Base-by-base conservation (phyloP, 768 basidiomycete species). In the Auricularia sp. region DNA sequence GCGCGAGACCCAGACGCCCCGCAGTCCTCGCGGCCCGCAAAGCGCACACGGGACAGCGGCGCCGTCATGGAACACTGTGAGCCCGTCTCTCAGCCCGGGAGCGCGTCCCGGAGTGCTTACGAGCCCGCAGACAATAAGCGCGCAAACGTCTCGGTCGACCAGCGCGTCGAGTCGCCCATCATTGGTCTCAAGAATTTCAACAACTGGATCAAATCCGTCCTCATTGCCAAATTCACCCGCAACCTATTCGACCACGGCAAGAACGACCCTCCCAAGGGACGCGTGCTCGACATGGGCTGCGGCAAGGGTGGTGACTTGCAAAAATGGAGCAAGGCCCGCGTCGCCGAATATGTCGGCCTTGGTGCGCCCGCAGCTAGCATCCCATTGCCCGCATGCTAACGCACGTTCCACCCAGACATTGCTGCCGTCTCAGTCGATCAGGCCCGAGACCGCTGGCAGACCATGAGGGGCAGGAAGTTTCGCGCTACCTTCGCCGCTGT, bases 121-220 rank as follows among this genome's bases (percentile, higher is more conserved):
- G n/a, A 56, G 56, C 23, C 29, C 10, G 23, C 68, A 97, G 96
- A 99, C 76, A 98, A 99, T 74, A 82, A 85, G 14, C 85, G 97
- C 11, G 94, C 94, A 5, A 94, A 99, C 65, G 89, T 96, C 10
- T 93, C 93, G 64, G 84, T 92, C 36, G 80, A 85, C 10, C 86
- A 90, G 70, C 90, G 97, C 36, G 82, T 83, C 67, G 85, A 89
- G 18, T 98, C 95, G 5, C 93, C 94, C 53, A 99, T 98, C 70
- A 93, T 97, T 63, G 97, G 97, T 43, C 83, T 99, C 63, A 98
- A 97, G 75, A 89, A 83, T 72, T 99, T 98, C 78, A 99, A 99
- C 78, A 99, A 99, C 78, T 99, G 97, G 97, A 89, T 98, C 69
- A 99, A 99, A 75, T 93, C 93, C 10, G 95, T 98, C 18, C 81